A percentile compares a stretch with the other conserved stretches of the same genome.
phyloP scores from a whole-genome alignment of 352 stramenopile species.

The Peronospora belbahrii region DNA sequence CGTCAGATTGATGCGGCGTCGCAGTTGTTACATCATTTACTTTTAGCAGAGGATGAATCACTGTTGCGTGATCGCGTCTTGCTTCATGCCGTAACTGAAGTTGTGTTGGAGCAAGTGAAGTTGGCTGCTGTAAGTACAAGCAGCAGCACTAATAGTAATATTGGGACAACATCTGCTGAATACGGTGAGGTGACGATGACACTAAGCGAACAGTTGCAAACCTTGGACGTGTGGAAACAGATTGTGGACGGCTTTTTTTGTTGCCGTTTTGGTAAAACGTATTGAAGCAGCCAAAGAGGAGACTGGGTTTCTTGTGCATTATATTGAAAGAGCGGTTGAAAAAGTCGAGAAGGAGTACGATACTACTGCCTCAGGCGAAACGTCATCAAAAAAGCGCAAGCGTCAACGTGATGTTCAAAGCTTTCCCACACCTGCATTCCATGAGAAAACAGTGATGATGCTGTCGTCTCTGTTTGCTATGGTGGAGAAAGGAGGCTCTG shows the following conservation, averaged over 20 bases:
- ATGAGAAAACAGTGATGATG: conserved; percentile 59
- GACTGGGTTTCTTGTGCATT: conserved; percentile 25
- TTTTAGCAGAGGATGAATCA: conserved; percentile 54
- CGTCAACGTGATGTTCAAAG: conserved; percentile 25
- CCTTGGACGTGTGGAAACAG: conserved; percentile 44
- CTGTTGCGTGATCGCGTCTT: conserved; percentile 64
- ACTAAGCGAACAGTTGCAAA: conserved; percentile 36
- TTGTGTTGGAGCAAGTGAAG: conserved; percentile 49
- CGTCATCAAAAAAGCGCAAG: conserved; percentile 24
- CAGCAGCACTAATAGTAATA: conserved; percentile 8
- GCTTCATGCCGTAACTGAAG: conserved; percentile 60
- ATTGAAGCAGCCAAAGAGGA: conserved; percentile 25
- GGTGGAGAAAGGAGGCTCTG: conserved; percentile 35
- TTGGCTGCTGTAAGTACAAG: conserved; percentile 21
- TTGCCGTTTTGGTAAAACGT: conserved; percentile 31
- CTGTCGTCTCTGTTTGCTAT: conserved; percentile 35
- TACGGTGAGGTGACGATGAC: conserved; percentile 28
- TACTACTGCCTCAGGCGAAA: conserved; percentile 1
- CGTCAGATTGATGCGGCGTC: conserved; percentile 44
- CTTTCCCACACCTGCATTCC: conserved; percentile 52
- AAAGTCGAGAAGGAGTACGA: conserved; percentile 17
- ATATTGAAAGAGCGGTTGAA: conserved; percentile 28
- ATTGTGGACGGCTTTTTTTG: conserved; percentile 61
- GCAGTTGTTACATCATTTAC: conserved; percentile 46
- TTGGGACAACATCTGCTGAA: conserved; percentile 23